Percentiles rank a stretch among this genome's conserved stretches.
These are phyloP conservation scores for Talaromyces sp. DNA, from an alignment of 2,329 filamentous ascomycete genomes.

Conservation along the genomic window DNA sequence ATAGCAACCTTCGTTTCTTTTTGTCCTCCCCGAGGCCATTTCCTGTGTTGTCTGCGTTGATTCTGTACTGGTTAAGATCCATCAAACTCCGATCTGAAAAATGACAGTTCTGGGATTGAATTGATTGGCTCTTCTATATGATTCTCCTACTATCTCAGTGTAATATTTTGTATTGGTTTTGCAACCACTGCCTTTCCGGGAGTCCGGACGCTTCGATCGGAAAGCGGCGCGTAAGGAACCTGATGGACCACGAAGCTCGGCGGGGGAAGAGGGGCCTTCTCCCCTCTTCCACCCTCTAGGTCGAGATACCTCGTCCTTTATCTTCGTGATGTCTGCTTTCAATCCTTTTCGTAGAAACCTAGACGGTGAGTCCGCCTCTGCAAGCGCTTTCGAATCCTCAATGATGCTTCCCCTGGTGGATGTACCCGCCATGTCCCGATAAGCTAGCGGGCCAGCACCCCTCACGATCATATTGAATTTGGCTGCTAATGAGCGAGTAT, in stretches of 20 bases:
- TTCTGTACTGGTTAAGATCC: neutral
- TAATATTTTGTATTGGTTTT: neutral
- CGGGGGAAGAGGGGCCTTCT: conserved; percentile 21
- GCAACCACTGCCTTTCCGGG: conserved; percentile 16
- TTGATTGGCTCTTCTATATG: too few relatives aligned
- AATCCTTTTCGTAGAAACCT: conserved; percentile 54
- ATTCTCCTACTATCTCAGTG: too few relatives aligned
- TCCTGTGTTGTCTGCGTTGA: neutral
- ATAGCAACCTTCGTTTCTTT: neutral
- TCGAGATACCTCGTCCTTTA: conserved; percentile 14
- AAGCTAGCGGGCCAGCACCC: conserved; percentile 9
- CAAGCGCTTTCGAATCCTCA: neutral
- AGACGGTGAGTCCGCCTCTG: conserved; percentile 28
- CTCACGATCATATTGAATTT: neutral
- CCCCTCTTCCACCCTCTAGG: conserved; percentile 20
- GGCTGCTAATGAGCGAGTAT: conserved; percentile 11
- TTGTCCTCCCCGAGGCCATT: neutral
- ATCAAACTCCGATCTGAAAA: too few relatives aligned
- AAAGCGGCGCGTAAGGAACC: conserved; percentile 24
- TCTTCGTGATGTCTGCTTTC: conserved; percentile 49
- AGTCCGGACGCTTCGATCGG: conserved; percentile 23
- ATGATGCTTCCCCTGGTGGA: neutral
- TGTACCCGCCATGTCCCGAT: conserved; percentile 27
- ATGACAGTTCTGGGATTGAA: too few relatives aligned
- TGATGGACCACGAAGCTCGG: conserved; percentile 25